Percentiles rank a stretch among this genome's conserved stretches.
Evolutionary conservation across 139 green algal genomes (phyloP).

Genomic region (Tetratostichococcus sp.): DNA sequence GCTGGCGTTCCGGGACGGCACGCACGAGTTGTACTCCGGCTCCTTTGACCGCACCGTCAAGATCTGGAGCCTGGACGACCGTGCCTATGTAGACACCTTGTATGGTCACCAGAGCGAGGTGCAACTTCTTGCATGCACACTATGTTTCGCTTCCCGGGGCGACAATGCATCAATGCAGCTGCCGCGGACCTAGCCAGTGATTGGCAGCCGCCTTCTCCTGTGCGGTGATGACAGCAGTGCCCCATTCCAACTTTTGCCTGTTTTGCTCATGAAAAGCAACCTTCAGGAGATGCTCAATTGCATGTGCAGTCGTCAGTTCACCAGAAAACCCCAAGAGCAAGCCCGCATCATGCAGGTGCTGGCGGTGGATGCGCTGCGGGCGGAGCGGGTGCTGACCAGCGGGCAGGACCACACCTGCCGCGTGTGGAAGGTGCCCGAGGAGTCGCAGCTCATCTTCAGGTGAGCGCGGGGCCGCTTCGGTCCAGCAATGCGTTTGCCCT

Average conservation of each 20-base stretch:
- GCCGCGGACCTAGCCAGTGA: no score
- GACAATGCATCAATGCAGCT: no score
- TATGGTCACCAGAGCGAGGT: slow-evolving; percentile 77
- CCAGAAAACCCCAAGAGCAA: no score
- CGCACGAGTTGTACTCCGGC: slow-evolving; percentile 71
- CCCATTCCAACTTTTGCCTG: no score
- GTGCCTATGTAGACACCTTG: slow-evolving; percentile 93
- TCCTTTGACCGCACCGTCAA: slow-evolving; percentile 81
- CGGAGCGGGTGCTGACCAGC: slow-evolving; percentile 71
- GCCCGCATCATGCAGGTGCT: slow-evolving; percentile 64
- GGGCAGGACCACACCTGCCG: slow-evolving; percentile 81
- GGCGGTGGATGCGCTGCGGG: slow-evolving; percentile 58
- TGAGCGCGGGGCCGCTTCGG: no score
- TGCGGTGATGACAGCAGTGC: no score
- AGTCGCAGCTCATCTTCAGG: slow-evolving; percentile 93
- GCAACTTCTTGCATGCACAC: not conserved
- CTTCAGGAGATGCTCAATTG: no score
- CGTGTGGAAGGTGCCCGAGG: slow-evolving; percentile 96
- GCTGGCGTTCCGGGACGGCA: slow-evolving; percentile 80
- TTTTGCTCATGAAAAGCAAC: no score
- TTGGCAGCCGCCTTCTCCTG: no score
- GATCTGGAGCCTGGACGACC: slow-evolving; percentile 90
- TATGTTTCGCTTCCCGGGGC: no score
- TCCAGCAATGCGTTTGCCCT: no score
- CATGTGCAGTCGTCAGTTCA: no score